These are phyloP conservation scores for Cystobasidium slooffiae DNA, from an alignment of 1,284 basidiomycete genomes.

Conservation along the genomic window DNA sequence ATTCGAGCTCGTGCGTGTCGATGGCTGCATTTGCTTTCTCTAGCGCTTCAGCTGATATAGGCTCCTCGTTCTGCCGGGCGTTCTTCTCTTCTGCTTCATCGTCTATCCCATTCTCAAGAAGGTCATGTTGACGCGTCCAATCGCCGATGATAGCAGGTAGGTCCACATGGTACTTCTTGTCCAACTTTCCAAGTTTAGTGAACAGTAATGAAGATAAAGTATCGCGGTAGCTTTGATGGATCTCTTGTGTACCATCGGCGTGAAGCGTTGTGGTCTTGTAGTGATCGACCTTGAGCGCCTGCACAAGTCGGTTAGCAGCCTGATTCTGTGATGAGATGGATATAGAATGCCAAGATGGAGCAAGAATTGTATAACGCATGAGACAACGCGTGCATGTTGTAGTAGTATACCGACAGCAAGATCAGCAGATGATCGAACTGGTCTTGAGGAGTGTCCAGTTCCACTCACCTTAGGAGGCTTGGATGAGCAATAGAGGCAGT, in stretches of 20 bases:
- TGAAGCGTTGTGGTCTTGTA: slow-evolving; percentile 2
- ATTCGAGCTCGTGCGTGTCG: neutral
- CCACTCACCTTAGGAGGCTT: slow-evolving; percentile 3
- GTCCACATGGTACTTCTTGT: slow-evolving; percentile 23
- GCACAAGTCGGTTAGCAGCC: neutral
- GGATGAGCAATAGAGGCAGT: slow-evolving; percentile 19
- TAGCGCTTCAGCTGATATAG: neutral
- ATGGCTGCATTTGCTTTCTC: neutral
- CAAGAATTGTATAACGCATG: neutral
- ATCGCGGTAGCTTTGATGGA: slow-evolving; percentile 9
- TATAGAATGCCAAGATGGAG: neutral
- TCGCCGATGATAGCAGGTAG: slow-evolving; percentile 12
- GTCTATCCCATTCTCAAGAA: slow-evolving; percentile 1
- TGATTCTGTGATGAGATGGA: neutral
- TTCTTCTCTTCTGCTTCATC: neutral
- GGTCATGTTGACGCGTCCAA: slow-evolving; percentile 11
- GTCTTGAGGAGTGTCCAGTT: neutral
- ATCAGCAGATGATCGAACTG: slow-evolving; percentile 6
- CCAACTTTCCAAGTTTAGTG: slow-evolving; percentile 8
- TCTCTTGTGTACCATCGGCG: neutral
- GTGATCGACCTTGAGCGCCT: slow-evolving; percentile 2
- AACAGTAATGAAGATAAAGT: neutral
- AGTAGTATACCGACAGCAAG: neutral
- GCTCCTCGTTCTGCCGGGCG: neutral
- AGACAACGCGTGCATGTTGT: neutral